A percentile compares a stretch with the other conserved stretches of the same genome.
These are phyloP conservation scores for Buxus sempervirens DNA, from an alignment of 164 flowering plant species.

Conservation along the genomic window DNA sequence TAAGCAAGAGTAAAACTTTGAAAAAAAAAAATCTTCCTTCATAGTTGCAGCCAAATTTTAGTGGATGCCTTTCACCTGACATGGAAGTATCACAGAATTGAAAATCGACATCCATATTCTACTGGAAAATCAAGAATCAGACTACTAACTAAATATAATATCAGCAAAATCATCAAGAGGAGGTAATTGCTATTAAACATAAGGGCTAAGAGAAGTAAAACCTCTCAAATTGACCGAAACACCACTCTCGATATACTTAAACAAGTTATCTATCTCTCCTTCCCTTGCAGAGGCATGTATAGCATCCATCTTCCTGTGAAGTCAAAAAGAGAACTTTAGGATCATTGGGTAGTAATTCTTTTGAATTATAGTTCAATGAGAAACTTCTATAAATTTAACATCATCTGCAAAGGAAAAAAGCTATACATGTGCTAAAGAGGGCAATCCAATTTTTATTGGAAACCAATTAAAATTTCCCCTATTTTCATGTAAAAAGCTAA, in stretches of 20 bases:
- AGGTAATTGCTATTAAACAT: not conserved
- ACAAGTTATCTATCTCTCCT: constrained; percentile 70
- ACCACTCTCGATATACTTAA: constrained; percentile 66
- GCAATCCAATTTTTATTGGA: not conserved
- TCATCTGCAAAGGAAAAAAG: not conserved
- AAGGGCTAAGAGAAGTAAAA: constrained; percentile 17
- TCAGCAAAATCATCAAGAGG: not conserved
- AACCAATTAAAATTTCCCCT: no score
- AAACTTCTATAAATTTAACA: no score
- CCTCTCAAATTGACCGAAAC: constrained; percentile 71
- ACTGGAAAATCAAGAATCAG: not conserved
- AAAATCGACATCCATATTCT: not conserved
- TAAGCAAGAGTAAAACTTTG: not conserved
- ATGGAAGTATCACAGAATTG: no score
- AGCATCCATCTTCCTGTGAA: constrained; percentile 73
- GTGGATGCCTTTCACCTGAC: no score
- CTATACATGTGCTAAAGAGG: not conserved
- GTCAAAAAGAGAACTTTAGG: not conserved
- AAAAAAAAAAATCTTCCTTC: no score
- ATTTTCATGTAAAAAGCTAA: no score
- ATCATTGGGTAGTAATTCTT: not conserved
- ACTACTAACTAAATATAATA: not conserved
- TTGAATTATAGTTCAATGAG: no score
- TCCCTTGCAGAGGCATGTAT: constrained; percentile 92
- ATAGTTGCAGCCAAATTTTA: no score